phyloP scores from a whole-genome alignment of 2,329 filamentous ascomycete species.

The Trichophyton schoenleinii region DNA sequence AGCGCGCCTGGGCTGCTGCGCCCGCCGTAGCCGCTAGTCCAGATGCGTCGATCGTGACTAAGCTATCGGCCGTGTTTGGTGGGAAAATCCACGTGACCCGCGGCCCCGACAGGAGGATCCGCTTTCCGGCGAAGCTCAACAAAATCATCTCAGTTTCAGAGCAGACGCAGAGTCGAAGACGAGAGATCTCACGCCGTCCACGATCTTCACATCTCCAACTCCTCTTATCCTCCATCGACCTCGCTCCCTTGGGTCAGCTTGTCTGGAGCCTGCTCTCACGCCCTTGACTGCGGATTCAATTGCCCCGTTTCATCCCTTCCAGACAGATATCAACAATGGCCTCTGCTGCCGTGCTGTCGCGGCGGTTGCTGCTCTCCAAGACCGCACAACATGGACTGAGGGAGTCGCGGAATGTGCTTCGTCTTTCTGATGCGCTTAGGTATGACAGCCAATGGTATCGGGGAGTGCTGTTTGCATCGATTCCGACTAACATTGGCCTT shows the following conservation, averaged over 20 bases:
- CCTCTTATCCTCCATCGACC: not conserved
- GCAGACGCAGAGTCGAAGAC: not conserved
- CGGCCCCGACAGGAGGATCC: not conserved
- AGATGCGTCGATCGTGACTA: not conserved
- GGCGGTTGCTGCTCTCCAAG: conserved; percentile 32
- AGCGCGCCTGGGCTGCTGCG: not conserved
- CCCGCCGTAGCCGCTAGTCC: not conserved
- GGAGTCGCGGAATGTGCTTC: conserved; percentile 33
- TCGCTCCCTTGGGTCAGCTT: not conserved
- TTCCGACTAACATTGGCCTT: not conserved
- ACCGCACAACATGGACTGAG: conserved; percentile 31
- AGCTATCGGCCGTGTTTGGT: not conserved
- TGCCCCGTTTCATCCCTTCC: not conserved
- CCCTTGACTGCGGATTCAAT: not conserved
- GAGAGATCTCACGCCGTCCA: not conserved
- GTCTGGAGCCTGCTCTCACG: not conserved
- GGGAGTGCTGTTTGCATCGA: conserved; percentile 4
- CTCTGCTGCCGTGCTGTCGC: conserved; percentile 39
- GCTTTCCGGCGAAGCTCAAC: conserved; percentile 1
- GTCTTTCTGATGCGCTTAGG: conserved; percentile 32
- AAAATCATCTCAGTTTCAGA: conserved; percentile 1
- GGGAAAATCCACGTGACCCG: not conserved
- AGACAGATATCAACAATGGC: conserved; percentile 8
- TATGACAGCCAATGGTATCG: conserved; percentile 17
- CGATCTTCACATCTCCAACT: not conserved